Evolutionary conservation across 306 rosid genomes (phyloP).

Genomic region (Malus fusca): DNA sequence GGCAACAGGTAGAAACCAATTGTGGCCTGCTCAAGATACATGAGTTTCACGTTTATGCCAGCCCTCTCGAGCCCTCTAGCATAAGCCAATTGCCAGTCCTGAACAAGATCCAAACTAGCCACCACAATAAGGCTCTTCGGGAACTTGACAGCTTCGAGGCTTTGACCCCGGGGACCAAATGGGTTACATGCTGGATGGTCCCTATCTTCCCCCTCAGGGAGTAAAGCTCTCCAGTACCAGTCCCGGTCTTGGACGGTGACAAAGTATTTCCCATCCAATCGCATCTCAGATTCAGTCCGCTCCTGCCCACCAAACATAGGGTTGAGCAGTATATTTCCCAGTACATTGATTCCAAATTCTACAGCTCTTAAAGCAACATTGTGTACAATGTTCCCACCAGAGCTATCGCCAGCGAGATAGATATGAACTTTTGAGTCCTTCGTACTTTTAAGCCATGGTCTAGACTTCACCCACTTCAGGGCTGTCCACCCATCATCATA

Average conservation of each 20-base stretch:
- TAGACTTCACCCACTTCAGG: conserved; percentile 68
- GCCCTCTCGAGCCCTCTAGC: conserved; percentile 74
- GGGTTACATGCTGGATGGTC: conserved; percentile 96
- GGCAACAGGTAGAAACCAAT: conserved; percentile 91
- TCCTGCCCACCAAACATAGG: conserved; percentile 91
- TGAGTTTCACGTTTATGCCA: conserved; percentile 57
- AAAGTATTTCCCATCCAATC: conserved; percentile 81
- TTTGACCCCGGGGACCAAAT: conserved; percentile 69
- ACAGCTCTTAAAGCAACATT: conserved; percentile 73
- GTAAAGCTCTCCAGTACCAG: conserved; percentile 99
- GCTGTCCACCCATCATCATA: conserved; percentile 97
- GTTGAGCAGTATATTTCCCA: conserved; percentile 81
- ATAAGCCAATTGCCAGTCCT: conserved; percentile 94
- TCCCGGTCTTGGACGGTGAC: conserved; percentile 78
- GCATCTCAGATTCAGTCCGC: conserved; percentile 68
- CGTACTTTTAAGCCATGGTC: conserved; percentile 75
- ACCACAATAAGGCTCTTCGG: conserved; percentile 96
- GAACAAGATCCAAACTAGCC: conserved; percentile 90
- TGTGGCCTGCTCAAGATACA: conserved; percentile 79
- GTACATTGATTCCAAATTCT: conserved; percentile 58
- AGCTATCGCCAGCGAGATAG: conserved; percentile 89
- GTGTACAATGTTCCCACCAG: conserved; percentile 96
- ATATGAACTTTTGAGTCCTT: conserved; percentile 72
- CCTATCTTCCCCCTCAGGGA: conserved; percentile 92
- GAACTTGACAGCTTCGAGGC: conserved; percentile 50